phyloP scores from a whole-genome alignment of 208 protist species.

The Wallacemonas collosoma region DNA sequence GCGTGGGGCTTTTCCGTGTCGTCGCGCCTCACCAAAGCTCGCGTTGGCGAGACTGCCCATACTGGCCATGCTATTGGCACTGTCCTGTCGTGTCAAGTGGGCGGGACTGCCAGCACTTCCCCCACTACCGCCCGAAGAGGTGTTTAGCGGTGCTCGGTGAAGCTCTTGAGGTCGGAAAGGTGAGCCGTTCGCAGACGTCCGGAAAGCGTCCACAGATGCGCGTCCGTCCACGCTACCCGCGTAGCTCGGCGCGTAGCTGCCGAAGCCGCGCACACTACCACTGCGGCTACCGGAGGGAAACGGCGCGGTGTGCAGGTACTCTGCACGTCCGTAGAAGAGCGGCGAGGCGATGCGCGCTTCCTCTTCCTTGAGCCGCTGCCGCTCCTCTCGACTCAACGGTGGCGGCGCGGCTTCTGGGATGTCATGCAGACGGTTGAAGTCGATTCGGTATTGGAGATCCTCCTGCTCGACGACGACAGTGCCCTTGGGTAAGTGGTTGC shows the following conservation, averaged over 20 bases:
- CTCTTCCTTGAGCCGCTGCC: slow-evolving; percentile 32
- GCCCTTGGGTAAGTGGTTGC: slow-evolving; percentile 31
- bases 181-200: background rate
- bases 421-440: slow-evolving; percentile 31
- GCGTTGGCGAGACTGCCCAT: slow-evolving; percentile 3
- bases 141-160: background rate
- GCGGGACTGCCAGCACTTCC: background rate
- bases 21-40: slow-evolving; percentile 3
- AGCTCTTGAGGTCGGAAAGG: background rate
- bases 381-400: slow-evolving; percentile 37
- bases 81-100: background rate
- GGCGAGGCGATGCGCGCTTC: slow-evolving; percentile 49
- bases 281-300: background rate
- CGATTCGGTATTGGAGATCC: slow-evolving; percentile 29
- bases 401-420: slow-evolving; percentile 55
- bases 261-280: background rate
- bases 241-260: slow-evolving; percentile 13
- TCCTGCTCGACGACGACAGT: slow-evolving; percentile 35
- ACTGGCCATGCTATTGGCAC: slow-evolving; percentile 1
- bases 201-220: background rate
- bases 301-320: slow-evolving; percentile 23
- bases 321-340: slow-evolving; percentile 37
- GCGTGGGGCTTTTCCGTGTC: background rate
- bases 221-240: background rate
- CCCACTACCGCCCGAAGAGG: background rate